Conservation (phyloP, 805 yeast species). For the Dipodascus geniculatus region DNA sequence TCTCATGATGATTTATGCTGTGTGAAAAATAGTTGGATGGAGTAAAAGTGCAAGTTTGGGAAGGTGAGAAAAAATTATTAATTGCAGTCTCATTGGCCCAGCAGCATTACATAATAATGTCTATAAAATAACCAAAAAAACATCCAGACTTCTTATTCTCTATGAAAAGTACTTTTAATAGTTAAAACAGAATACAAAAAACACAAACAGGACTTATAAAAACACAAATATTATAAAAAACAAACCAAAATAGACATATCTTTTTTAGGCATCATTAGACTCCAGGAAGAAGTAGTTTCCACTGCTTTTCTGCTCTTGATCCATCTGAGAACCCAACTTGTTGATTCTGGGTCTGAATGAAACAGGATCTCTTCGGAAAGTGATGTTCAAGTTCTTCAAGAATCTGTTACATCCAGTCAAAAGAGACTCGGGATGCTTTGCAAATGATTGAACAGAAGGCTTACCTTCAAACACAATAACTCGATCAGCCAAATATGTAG, state of each 20-base stretch:
- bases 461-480: slow-evolving; percentile 96
- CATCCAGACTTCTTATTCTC: background rate
- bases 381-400: slow-evolving; percentile 92
- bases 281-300: slow-evolving; percentile 98
- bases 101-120: background rate
- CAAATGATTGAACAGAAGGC: slow-evolving; percentile 78
- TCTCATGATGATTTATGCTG: background rate
- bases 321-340: slow-evolving; percentile 97
- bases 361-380: slow-evolving; percentile 98
- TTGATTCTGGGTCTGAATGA: slow-evolving; percentile 98
- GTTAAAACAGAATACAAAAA: background rate
- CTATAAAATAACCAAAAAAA: background rate
- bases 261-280: slow-evolving; percentile 28
- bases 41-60: background rate
- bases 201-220: background rate
- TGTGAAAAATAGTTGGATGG: background rate
- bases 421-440: slow-evolving; percentile 83
- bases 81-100: background rate
- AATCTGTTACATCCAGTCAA: slow-evolving; percentile 95
- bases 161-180: background rate
- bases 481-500: slow-evolving; percentile 96
- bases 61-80: background rate
- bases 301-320: slow-evolving; percentile 83
- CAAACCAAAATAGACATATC: background rate
- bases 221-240: background rate